Evolutionary conservation across 2,329 filamentous ascomycete genomes (phyloP).

Genomic region (Penicillium crustosum): DNA sequence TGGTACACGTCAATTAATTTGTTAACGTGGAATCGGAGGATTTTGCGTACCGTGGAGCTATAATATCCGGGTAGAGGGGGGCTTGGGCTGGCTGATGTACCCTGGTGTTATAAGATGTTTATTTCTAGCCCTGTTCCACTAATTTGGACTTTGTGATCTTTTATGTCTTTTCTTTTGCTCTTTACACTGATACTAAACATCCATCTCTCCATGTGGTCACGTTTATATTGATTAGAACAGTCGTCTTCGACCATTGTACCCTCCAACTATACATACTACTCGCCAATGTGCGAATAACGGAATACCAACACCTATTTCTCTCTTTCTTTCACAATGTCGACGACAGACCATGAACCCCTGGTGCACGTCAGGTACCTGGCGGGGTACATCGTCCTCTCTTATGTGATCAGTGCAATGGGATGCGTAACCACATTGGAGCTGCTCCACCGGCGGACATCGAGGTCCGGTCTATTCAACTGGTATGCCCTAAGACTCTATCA

Average conservation of each 20-base stretch:
- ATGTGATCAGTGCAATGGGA: conserved; percentile 70
- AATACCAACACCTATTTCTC: background rate
- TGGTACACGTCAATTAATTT: conserved; percentile 9
- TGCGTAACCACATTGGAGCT: conserved; percentile 78
- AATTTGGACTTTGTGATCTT: background rate
- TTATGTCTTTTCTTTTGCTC: background rate
- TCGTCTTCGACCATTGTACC: background rate
- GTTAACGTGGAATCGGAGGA: background rate
- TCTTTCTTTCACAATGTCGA: conserved; percentile 21
- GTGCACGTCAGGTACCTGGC: conserved; percentile 43
- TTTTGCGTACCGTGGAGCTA: background rate
- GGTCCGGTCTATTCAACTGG: conserved; percentile 69
- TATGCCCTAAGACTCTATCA: conserved; percentile 37
- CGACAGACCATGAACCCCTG: conserved; percentile 8
- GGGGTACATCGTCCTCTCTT: conserved; percentile 68
- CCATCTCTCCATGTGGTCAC: background rate
- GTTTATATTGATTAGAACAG: background rate
- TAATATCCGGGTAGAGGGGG: background rate
- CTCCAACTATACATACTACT: background rate
- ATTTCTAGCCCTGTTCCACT: background rate
- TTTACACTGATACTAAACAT: background rate
- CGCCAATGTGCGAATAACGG: background rate
- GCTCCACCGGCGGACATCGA: conserved; percentile 71
- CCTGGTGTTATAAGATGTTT: conserved; percentile 5
- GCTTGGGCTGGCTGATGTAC: background rate